Evolutionary conservation across 169 alveolate genomes (phyloP), one percentile per base, ranked within the genome.

Genomic region (Cryptosporidium bovis): DNA sequence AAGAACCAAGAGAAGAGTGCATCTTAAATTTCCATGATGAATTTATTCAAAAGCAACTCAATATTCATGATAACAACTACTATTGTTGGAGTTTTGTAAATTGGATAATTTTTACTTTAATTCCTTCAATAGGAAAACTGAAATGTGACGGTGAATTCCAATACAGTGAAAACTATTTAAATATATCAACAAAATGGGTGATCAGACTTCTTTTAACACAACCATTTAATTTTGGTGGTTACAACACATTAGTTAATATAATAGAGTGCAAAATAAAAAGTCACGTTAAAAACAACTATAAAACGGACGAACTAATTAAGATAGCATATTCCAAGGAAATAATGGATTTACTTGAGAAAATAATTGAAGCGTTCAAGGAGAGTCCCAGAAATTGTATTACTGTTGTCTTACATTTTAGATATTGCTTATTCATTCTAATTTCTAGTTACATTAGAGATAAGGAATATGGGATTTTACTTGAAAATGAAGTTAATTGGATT

Each of bases 221-320:
- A 15, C 87, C 87, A 40, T 46, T 44, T 58, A 40, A 77, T 8
- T 77, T 58, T 46, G 87, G 87, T 58, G 87, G 87, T 34, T 77
- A 77, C 34, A 68, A 77, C 56, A 44, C 65, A 36, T 64, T 77
- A 31, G 56, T 77, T 12, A 77, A 77, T 13, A 18, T 77, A 10
- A 77, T 18, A 34, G 87, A 77, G 40, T 16, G 18, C 48, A 77
- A 58, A 20, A n/a, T 77, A 16, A 40, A 77, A 10, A 16, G 13
- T 16, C 34, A 36, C 12, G 40, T 12, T n/a, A 40, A 24, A 13
- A 44, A 60, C 7, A 20, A 15, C 34, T n/a, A 55, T 3, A 48
- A 34, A 44, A 60, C 36, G 3, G 20, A 18, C n/a, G 13, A 33
- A 27, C 20, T 62, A 60, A 40, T 77, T 16, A 24, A 24, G 27